Percentiles rank a stretch among this genome's conserved stretches.
These are phyloP conservation scores for Phytophthora aleatoria DNA, from an alignment of 352 stramenopile genomes.

Conservation along the genomic window DNA sequence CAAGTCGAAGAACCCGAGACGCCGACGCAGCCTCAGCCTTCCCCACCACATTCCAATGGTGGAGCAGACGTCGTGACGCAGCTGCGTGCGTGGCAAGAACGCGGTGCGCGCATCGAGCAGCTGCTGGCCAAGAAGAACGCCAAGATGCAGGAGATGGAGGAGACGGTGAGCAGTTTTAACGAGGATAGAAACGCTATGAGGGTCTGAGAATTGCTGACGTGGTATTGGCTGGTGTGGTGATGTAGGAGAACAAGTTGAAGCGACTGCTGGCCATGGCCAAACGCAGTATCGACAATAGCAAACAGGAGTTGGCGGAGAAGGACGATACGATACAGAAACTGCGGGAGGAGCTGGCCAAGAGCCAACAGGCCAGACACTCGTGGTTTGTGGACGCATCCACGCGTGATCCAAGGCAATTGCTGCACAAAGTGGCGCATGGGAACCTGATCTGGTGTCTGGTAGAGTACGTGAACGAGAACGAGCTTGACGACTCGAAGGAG, in stretches of 20 bases:
- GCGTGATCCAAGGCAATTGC: slow-evolving; percentile 62
- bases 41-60: slow-evolving; percentile 30
- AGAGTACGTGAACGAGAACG: slow-evolving; percentile 77
- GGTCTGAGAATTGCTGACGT: slow-evolving; percentile 1
- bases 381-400: slow-evolving; percentile 57
- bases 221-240: not conserved
- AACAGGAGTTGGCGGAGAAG: slow-evolving; percentile 77
- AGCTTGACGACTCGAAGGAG: slow-evolving; percentile 68
- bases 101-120: slow-evolving; percentile 58
- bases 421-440: slow-evolving; percentile 71
- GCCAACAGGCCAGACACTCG: slow-evolving; percentile 42
- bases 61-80: slow-evolving; percentile 30
- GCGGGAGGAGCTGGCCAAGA: slow-evolving; percentile 52
- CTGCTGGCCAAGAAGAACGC: slow-evolving; percentile 73
- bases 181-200: not conserved
- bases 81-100: slow-evolving; percentile 65
- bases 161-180: slow-evolving; percentile 48
- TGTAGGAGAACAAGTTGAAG: slow-evolving; percentile 81
- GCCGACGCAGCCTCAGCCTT: slow-evolving; percentile 12
- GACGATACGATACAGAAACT: slow-evolving; percentile 56
- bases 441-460: slow-evolving; percentile 77
- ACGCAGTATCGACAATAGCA: slow-evolving; percentile 90
- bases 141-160: slow-evolving; percentile 77
- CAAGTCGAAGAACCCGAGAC: slow-evolving; percentile 17
- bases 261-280: slow-evolving; percentile 86